Percentiles rank a stretch among this genome's conserved stretches.
Evolutionary conservation across 192 early-diverging fungal species (phyloP).

Genomic region (Rhizoclosmatium sp.): DNA sequence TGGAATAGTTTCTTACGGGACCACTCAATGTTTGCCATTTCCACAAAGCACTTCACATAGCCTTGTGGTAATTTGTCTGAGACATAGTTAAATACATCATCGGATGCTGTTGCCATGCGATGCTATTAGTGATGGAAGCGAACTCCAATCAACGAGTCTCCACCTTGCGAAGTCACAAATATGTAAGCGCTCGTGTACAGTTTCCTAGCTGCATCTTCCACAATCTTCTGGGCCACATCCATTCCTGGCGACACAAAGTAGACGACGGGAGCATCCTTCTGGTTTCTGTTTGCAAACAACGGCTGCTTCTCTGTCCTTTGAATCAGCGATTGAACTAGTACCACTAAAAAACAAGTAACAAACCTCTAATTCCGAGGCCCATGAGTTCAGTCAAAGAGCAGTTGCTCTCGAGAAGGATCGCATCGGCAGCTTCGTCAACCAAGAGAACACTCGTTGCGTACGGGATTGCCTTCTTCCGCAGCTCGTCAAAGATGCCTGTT

Average conservation of each 20-base stretch:
- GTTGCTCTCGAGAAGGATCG: constrained; percentile 4
- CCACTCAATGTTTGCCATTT: constrained; percentile 79
- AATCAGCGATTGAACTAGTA: not conserved
- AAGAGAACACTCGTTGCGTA: not conserved
- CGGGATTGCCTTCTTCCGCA: constrained; percentile 9
- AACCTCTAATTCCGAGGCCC: constrained; percentile 28
- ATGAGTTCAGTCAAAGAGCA: constrained; percentile 27
- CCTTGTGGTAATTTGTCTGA: not conserved
- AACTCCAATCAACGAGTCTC: too few relatives aligned
- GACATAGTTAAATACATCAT: not conserved
- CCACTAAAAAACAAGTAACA: not conserved
- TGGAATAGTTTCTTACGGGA: constrained; percentile 58
- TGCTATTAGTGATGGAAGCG: too few relatives aligned
- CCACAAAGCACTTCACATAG: constrained; percentile 67
- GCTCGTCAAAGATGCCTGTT: constrained; percentile 4
- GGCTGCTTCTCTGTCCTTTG: constrained; percentile 5
- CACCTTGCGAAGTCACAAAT: constrained; percentile 10
- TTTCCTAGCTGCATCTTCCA: not conserved
- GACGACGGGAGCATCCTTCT: not conserved
- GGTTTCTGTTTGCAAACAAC: constrained; percentile 8
- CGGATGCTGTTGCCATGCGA: not conserved
- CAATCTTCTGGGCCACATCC: not conserved
- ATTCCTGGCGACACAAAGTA: constrained; percentile 32
- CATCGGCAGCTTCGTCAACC: constrained; percentile 19
- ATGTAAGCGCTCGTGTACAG: constrained; percentile 8